These are phyloP conservation scores for Botrytis fabae DNA, from an alignment of 2,329 filamentous ascomycete species.

Conservation along the genomic window DNA sequence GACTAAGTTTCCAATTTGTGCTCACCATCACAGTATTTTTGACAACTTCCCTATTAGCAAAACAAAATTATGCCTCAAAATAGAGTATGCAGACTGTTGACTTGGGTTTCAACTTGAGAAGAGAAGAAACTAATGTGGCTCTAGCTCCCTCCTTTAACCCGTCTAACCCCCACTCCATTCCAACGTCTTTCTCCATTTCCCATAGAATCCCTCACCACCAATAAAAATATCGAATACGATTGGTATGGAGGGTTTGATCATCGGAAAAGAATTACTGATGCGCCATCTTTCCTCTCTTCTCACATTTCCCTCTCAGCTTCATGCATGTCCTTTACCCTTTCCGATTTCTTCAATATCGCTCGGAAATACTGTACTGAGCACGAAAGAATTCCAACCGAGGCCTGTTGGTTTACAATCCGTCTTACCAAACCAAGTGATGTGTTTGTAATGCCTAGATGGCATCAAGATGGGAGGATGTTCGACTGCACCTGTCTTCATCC, in stretches of 20 bases:
- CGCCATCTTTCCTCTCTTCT: not conserved
- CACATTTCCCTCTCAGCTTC: not conserved
- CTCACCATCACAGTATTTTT: not conserved
- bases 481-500: not conserved
- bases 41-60: not conserved
- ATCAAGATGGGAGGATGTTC: not conserved
- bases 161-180: not conserved
- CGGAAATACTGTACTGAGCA: not conserved
- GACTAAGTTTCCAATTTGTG: not conserved
- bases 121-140: not conserved
- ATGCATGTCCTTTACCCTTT: not conserved
- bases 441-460: not conserved
- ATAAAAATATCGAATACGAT: not conserved
- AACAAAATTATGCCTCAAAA: not conserved
- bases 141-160: not conserved
- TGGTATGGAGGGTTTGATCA: not conserved
- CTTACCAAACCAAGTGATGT: not conserved
- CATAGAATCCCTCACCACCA: not conserved
- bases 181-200: not conserved
- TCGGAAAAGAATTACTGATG: not conserved
- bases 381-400: not conserved
- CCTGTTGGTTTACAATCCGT: not conserved
- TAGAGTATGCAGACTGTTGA: not conserved
- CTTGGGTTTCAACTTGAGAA: not conserved
- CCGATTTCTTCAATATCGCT: not conserved